These are phyloP conservation scores for Calcarisporium arbuscula DNA, from an alignment of 2,329 filamentous ascomycete species.

Conservation along the genomic window DNA sequence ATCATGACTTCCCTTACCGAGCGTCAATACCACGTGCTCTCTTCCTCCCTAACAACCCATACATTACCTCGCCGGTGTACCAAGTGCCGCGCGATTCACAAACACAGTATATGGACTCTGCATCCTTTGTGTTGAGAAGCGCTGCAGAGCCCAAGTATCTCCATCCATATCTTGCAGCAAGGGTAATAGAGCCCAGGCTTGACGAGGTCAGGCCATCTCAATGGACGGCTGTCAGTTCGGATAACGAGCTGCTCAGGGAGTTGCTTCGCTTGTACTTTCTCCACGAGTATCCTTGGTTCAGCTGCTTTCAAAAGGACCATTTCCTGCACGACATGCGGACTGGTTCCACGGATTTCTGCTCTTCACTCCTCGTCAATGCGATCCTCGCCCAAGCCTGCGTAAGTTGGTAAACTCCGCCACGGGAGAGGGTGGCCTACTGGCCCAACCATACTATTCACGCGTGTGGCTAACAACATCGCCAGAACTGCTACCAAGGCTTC, in stretches of 20 bases:
- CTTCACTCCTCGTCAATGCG: conserved; percentile 9
- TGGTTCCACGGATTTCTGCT: conserved; percentile 7
- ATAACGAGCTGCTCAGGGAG: conserved; percentile 11
- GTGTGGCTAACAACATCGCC: not conserved
- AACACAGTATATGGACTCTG: no score
- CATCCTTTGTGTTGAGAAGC: not conserved
- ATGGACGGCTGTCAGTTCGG: conserved; percentile 10
- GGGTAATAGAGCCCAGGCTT: conserved; percentile 23
- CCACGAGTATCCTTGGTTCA: conserved; percentile 10
- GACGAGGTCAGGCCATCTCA: conserved; percentile 10
- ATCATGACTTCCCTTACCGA: conserved; percentile 27
- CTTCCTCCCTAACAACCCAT: conserved; percentile 12
- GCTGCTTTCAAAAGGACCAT: conserved; percentile 12
- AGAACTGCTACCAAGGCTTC: not conserved
- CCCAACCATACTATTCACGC: not conserved
- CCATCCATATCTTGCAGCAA: conserved; percentile 15
- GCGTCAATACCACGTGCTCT: conserved; percentile 16
- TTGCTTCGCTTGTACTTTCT: conserved; percentile 10
- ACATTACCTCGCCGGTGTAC: conserved; percentile 14
- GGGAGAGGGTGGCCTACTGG: no score
- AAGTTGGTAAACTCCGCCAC: conserved; percentile 1
- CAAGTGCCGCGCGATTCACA: conserved; percentile 3
- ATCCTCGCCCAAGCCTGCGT: conserved; percentile 7
- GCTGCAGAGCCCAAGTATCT: conserved; percentile 12
- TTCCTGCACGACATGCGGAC: conserved; percentile 12